Conservation (phyloP, 768 basidiomycete genomes). For the Hygrophorus pudorinus region DNA sequence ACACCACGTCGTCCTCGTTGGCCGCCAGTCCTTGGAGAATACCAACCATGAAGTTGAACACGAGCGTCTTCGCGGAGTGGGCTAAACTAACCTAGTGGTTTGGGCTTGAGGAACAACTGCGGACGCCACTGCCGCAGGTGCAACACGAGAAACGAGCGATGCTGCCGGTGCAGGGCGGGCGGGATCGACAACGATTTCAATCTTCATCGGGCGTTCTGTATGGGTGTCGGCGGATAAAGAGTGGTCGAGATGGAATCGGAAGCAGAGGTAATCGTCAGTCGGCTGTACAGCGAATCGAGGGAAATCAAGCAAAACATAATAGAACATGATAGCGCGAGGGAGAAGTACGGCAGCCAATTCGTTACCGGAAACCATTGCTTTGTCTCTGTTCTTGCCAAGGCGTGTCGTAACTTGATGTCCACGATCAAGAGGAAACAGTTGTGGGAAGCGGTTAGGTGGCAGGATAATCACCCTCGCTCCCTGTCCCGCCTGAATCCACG, state of each 20-base stretch:
- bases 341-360: constrained; percentile 20
- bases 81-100: constrained; percentile 26
- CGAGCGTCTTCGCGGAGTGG: too few relatives aligned
- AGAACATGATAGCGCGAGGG: constrained; percentile 28
- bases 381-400: constrained; percentile 27
- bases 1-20: constrained; percentile 39
- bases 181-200: constrained; percentile 93
- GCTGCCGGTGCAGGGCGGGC: constrained; percentile 47
- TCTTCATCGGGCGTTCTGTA: constrained; percentile 95
- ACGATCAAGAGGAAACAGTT: too few relatives aligned
- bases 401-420: too few relatives aligned
- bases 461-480: constrained; percentile 12
- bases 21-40: constrained; percentile 20
- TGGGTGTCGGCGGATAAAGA: not conserved
- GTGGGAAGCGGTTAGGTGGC: constrained; percentile 21
- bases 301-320: constrained; percentile 32
- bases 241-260: constrained; percentile 24
- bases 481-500: constrained; percentile 9
- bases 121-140: constrained; percentile 48
- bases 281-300: constrained; percentile 31
- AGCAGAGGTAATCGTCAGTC: constrained; percentile 37
- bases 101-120: constrained; percentile 16
- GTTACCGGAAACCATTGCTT: constrained; percentile 29
- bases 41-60: not conserved
- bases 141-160: constrained; percentile 76